Percentiles rank a stretch among this genome's conserved stretches.
These are phyloP conservation scores for Backusella westeae DNA, from an alignment of 192 early-diverging fungal species.

Conservation along the genomic window DNA sequence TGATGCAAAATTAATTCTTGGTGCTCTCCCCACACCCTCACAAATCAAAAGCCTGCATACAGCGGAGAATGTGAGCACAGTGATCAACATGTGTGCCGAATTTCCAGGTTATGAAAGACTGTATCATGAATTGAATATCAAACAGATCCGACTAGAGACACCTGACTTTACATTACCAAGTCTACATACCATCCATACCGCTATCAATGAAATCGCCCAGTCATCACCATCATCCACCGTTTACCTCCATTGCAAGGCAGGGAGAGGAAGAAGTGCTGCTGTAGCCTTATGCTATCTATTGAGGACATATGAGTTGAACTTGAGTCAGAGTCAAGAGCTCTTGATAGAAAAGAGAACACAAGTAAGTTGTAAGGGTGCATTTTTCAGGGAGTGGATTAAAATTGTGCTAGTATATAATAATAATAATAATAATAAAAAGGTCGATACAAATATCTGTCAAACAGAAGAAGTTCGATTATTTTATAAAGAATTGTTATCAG, in stretches of 20 bases:
- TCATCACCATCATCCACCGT: not conserved
- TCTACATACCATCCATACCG: constrained; percentile 30
- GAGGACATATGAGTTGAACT: constrained; percentile 8
- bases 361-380: not conserved
- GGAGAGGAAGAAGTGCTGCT: constrained; percentile 26
- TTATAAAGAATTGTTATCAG: constrained; percentile 1
- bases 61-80: constrained; percentile 16
- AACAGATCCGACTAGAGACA: constrained; percentile 42
- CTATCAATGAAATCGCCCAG: constrained; percentile 17
- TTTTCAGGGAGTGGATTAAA: not conserved
- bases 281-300: constrained; percentile 23
- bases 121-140: constrained; percentile 35
- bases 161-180: constrained; percentile 43
- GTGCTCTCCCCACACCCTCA: constrained; percentile 29
- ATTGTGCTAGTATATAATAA: not conserved
- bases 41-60: constrained; percentile 24
- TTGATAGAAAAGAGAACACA: constrained; percentile 12
- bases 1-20: constrained; percentile 24
- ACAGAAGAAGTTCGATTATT: not conserved
- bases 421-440: not conserved
- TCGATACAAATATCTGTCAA: constrained; percentile 1
- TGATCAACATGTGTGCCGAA: constrained; percentile 53
- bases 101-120: constrained; percentile 39
- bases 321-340: not conserved
- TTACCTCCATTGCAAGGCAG: constrained; percentile 49